phyloP scores from a whole-genome alignment of 805 yeast genomes.

The Yamadazyma endophytica region DNA sequence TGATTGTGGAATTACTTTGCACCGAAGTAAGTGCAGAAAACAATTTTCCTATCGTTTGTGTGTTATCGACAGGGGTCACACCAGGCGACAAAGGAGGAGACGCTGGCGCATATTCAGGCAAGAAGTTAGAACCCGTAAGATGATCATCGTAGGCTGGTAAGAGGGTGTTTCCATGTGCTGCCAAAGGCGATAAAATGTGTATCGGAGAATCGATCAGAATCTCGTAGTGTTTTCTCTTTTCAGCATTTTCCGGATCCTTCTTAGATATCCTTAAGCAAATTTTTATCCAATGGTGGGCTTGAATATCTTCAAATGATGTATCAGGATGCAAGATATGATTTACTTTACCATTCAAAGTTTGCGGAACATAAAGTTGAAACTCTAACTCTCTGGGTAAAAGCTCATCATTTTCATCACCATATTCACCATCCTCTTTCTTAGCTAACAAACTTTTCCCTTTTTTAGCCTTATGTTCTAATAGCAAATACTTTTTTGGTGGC shows the following conservation, averaged over 20 bases:
- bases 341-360: conserved; percentile 50
- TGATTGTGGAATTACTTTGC: not conserved
- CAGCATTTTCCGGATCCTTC: conserved; percentile 47
- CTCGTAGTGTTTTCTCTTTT: conserved; percentile 85
- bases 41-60: conserved; percentile 9
- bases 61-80: conserved; percentile 42
- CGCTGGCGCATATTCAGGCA: conserved; percentile 20
- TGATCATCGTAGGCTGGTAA: conserved; percentile 62
- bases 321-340: conserved; percentile 68
- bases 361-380: conserved; percentile 83
- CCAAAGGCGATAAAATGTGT: conserved; percentile 68
- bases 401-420: conserved; percentile 45
- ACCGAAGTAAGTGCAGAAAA: conserved; percentile 12
- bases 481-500: conserved; percentile 74
- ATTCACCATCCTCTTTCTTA: conserved; percentile 26
- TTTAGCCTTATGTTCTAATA: conserved; percentile 75
- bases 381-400: conserved; percentile 75
- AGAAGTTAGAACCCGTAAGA: conserved; percentile 8
- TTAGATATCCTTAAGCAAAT: conserved; percentile 76
- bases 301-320: conserved; percentile 73
- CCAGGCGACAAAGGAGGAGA: conserved; percentile 56
- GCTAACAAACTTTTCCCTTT: conserved; percentile 45
- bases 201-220: conserved; percentile 94
- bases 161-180: conserved; percentile 77
- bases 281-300: conserved; percentile 94